These are phyloP conservation scores for Lepidium didymum DNA, from an alignment of 345 rosid species.

Conservation along the genomic window DNA sequence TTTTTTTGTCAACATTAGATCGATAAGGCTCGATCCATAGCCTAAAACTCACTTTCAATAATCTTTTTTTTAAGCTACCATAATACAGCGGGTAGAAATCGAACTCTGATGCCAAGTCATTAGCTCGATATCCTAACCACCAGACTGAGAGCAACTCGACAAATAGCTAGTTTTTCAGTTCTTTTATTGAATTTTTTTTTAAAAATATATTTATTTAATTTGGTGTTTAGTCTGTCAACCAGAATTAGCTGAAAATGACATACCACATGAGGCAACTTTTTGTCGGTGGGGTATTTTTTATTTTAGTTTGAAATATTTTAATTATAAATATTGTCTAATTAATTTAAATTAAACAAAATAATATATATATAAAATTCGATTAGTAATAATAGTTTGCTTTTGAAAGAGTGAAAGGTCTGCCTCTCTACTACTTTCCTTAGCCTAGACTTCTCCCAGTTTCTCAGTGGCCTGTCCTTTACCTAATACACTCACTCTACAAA, in stretches of 20 bases:
- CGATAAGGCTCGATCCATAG: too few species aligned
- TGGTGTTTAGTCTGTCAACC: too few species aligned
- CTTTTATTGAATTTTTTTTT: too few species aligned
- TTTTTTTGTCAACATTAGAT: too few species aligned
- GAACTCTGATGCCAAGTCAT: too few species aligned
- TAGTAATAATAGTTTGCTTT: slow-evolving; percentile 23
- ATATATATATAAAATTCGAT: background rate
- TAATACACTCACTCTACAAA: slow-evolving; percentile 26
- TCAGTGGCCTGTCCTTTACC: slow-evolving; percentile 29
- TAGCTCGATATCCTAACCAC: too few species aligned
- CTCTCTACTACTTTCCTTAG: slow-evolving; percentile 25
- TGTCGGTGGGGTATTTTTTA: background rate
- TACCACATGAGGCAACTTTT: slow-evolving; percentile 16
- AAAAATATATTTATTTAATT: too few species aligned
- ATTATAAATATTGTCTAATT: background rate
- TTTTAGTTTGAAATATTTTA: background rate
- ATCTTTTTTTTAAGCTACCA: too few species aligned
- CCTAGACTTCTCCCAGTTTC: slow-evolving; percentile 27
- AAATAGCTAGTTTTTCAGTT: too few species aligned
- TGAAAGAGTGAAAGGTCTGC: slow-evolving; percentile 28
- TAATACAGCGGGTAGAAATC: too few species aligned
- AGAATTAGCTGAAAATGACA: slow-evolving; percentile 15
- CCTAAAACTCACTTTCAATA: too few species aligned
- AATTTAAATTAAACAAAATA: background rate
- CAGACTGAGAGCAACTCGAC: too few species aligned